Base-by-base conservation (phyloP, 2,329 filamentous ascomycete species). In the Ascomycota sp. region DNA sequence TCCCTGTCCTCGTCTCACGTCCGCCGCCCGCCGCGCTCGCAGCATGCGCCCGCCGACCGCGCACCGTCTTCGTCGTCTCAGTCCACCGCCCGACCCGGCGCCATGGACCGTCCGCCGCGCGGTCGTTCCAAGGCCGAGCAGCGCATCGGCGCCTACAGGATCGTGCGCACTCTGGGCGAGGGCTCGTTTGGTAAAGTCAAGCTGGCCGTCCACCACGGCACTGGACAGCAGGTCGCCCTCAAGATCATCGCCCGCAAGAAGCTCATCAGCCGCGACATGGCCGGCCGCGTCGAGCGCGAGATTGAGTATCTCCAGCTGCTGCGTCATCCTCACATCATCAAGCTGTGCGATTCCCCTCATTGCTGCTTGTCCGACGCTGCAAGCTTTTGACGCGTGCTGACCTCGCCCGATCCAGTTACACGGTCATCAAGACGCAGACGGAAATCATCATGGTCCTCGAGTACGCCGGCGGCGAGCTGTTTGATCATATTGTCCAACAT, bases 391-490 rank as follows among this genome's bases (percentile, higher is more conserved):
- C 16, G 16, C 16, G 16, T 12, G 21, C 13, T 24, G 9, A 25
- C 10, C 24, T 11, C 6, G n/a, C 7, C 5, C 25, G 7, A 8
- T 6, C 26, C 30, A 89, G 81, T 36, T 92, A 82, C 56, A 95
- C 89, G 25, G 89, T 98, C 41, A 95, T 98, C 53, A 93, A 92
- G 40, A 93, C 86, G 6, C 72, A 75, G 21, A 73, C 69, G 40
- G 89, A 98, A 53, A 98, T 98, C 51, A 89, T 95, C 55, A 98
- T 98, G 89, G 89, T 98, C 33, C 71, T 98, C 44, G 89, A 98
- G 56, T 98, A 92, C 56, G 89, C 89, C 30, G 89, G 89, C 39
- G 81, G 81, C 39, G 89, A 98, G 56, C 66, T 98, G 38, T 98
- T 98, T 57, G 86, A 98, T 56, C 95, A 95, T 57, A 89, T 98